These are phyloP conservation scores for Microbotryum scabiosae DNA, from an alignment of 1,284 basidiomycete genomes.

Conservation along the genomic window DNA sequence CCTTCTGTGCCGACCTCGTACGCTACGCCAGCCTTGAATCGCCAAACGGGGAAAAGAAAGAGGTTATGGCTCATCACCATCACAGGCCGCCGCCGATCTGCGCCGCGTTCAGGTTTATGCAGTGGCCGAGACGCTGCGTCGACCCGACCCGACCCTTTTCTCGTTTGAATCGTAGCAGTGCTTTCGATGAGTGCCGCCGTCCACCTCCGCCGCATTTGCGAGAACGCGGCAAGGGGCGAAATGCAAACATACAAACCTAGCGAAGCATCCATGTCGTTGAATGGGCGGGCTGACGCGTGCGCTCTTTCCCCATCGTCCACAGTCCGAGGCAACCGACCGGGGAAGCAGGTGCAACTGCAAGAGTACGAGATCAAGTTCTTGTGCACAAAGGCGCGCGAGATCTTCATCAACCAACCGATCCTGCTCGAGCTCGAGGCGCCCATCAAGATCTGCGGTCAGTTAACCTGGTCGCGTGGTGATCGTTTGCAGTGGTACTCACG, in stretches of 20 bases:
- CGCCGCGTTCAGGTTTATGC: no score
- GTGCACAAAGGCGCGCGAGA: conserved; percentile 88
- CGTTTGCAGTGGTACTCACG: not conserved
- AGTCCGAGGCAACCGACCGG: conserved; percentile 89
- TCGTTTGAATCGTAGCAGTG: not conserved
- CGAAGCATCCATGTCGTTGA: not conserved
- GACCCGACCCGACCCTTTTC: not conserved
- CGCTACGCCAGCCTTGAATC: not conserved
- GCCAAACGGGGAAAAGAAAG: not conserved
- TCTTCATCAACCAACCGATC: conserved; percentile 93
- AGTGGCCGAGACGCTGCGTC: not conserved
- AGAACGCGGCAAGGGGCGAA: no score
- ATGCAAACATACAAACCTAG: not conserved
- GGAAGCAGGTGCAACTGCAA: conserved; percentile 85
- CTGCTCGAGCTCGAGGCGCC: conserved; percentile 87
- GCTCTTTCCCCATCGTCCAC: conserved; percentile 8
- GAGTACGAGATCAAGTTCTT: conserved; percentile 95
- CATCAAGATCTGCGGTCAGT: conserved; percentile 93
- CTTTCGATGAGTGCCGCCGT: not conserved
- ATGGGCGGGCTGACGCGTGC: not conserved
- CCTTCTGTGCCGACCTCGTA: not conserved
- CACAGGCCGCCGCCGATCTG: no score
- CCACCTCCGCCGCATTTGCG: no score
- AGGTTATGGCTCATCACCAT: no score
- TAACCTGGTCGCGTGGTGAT: conserved; percentile 29